Evolutionary conservation across 352 stramenopile genomes (phyloP), one percentile per base, ranked within the genome.

Genomic region (Globisporangium nagaii): DNA sequence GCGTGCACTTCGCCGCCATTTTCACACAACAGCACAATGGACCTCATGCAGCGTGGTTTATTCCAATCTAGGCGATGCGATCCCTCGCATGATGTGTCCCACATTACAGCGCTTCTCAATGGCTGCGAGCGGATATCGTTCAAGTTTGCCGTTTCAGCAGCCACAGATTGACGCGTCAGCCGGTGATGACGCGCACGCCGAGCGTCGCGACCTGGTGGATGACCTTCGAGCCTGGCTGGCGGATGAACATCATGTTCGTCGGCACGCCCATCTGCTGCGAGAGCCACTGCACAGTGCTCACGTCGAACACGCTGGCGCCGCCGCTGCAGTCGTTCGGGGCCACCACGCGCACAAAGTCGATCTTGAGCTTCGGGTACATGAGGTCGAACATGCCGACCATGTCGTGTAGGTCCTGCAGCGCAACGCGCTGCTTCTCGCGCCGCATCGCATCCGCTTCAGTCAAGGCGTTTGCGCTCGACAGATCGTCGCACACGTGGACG

Each of bases 181-280:
- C 57, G 3, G 86, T 96, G 62, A 97, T 97, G 51, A 97, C 81
- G 10, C 89, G 79, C 17, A 97, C 82, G 27, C 89, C 89, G 25
- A 93, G 70, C 43, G 82, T 69, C 24, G 83, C 78, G 27, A 97
- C 77, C 54, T 95, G 88, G 65, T 97, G 88, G 63, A 94, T 94
- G 62, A 90, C 86, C 52, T 90, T 79, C 46, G 80, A 78, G 61
- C 96, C 71, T 13, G 90, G 88, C 66, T 95, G 92, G 30, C 80
- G 75, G 52, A 97, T 96, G 57, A 98, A 98, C 86, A 98, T 97
- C 82, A 95, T 96, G 51, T 97, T 97, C 31, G 79, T 75, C 4
- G 75, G 79, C 19, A 98, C 77, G 15, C 63, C 47, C 24, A 96
- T 62, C 40, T 93, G 70, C 32, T 81, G 57, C 1, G 76, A 72